Conservation (phyloP, 2,329 filamentous ascomycete genomes). For the Ceratocystis ficicola region DNA sequence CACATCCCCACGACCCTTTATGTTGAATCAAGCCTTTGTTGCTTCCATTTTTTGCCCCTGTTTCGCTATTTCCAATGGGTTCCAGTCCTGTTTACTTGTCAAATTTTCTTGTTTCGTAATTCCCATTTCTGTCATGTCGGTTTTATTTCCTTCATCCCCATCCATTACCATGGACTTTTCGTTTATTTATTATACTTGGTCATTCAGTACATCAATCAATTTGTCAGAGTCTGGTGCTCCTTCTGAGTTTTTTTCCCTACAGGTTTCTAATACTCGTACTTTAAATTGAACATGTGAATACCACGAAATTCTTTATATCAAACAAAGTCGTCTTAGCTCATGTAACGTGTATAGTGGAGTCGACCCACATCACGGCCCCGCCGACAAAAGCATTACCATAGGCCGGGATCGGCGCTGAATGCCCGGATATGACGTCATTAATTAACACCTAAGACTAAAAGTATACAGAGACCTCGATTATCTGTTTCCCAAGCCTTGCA, state of each 20-base stretch:
- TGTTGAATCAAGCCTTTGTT: background rate
- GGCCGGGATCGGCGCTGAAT: background rate
- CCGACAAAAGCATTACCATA: background rate
- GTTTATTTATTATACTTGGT: background rate
- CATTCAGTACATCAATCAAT: background rate
- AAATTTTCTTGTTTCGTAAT: slow-evolving; percentile 15
- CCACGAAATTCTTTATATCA: background rate
- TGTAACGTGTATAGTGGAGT: slow-evolving; percentile 14
- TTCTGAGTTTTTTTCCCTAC: background rate
- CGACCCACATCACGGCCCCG: slow-evolving; percentile 13
- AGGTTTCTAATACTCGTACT: background rate
- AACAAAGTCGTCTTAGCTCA: background rate
- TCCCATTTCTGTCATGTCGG: background rate
- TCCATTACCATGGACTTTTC: background rate
- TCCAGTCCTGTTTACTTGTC: slow-evolving; percentile 25
- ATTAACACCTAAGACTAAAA: background rate
- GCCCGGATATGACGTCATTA: background rate
- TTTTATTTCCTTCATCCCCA: slow-evolving; percentile 1
- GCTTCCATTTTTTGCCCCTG: background rate
- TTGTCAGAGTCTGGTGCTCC: background rate
- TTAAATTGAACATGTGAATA: background rate
- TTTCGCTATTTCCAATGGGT: slow-evolving; percentile 1
- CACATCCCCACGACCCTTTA: background rate
- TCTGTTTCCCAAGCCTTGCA: slow-evolving; percentile 25
- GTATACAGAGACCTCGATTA: background rate